Evolutionary conservation across 1,139 yeast genomes (phyloP).

Genomic region (Geotrichum cucujoidarum): DNA sequence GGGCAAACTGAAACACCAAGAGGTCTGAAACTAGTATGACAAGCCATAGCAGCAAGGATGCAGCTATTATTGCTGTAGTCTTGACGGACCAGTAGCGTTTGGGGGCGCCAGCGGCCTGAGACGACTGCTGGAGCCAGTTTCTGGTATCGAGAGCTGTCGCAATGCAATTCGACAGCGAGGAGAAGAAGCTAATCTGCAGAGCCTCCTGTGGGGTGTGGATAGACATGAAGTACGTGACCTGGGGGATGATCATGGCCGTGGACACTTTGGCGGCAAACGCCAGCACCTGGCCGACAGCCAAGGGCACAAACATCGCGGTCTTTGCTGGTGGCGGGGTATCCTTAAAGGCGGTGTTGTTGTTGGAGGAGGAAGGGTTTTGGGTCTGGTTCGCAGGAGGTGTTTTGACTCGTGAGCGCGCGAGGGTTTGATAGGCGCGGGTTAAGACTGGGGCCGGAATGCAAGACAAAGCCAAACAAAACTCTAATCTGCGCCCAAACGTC

Average conservation of each 20-base stretch:
- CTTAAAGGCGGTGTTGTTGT: no score
- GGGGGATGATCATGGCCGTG: slow-evolving; percentile 9
- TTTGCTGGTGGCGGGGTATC: not conserved
- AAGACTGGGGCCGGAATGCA: no score
- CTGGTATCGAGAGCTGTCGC: not conserved
- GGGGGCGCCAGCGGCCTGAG: not conserved
- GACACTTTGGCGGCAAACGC: slow-evolving; percentile 8
- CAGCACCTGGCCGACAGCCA: slow-evolving; percentile 4
- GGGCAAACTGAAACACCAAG: slow-evolving; percentile 4
- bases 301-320: slow-evolving; percentile 1
- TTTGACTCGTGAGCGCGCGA: no score
- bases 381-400: no score
- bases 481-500: no score
- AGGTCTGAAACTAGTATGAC: slow-evolving; percentile 1
- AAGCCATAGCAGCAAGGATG: not conserved
- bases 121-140: not conserved
- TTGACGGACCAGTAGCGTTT: not conserved
- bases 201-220: slow-evolving; percentile 2
- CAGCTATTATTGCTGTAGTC: not conserved
- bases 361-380: not conserved
- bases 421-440: no score
- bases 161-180: slow-evolving; percentile 1
- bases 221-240: not conserved
- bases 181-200: slow-evolving; percentile 1
- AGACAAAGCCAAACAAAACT: no score